Evolutionary conservation across 257 asterid genomes (phyloP).

Genomic region (Gentiana dahurica): DNA sequence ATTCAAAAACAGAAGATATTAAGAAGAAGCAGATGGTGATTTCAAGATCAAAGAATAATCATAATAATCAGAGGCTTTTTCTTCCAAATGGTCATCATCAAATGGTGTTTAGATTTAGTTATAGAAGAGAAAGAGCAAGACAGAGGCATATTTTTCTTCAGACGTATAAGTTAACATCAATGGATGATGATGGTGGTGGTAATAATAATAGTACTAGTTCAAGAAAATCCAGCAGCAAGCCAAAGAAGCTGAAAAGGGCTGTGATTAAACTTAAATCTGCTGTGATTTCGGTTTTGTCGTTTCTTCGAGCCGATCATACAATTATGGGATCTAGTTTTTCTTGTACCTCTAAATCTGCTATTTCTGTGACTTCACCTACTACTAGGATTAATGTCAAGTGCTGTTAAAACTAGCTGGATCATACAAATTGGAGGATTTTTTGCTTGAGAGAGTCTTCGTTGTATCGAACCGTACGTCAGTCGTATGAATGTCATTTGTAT

Average conservation of each 20-base stretch:
- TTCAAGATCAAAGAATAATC: slow-evolving; percentile 5
- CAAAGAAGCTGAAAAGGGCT: slow-evolving; percentile 3
- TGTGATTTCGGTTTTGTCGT: slow-evolving; percentile 2
- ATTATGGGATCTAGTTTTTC: neutral
- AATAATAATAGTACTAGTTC: neutral
- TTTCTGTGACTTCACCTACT: slow-evolving; percentile 1
- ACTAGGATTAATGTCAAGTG: neutral
- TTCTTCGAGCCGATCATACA: neutral
- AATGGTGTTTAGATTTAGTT: neutral
- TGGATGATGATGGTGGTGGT: neutral
- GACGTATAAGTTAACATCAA: neutral
- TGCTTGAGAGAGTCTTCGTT: too few species aligned
- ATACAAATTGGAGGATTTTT: too few species aligned
- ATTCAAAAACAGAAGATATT: neutral
- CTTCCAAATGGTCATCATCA: neutral
- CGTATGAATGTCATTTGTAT: too few species aligned
- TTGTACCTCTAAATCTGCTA: slow-evolving; percentile 4
- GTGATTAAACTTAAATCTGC: slow-evolving; percentile 1
- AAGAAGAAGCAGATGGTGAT: neutral
- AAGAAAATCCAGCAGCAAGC: neutral
- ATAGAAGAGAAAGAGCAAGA: slow-evolving; percentile 7
- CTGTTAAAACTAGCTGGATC: neutral
- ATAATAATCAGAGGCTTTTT: neutral
- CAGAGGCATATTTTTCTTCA: slow-evolving; percentile 2
- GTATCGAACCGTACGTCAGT: too few species aligned